These are phyloP conservation scores for Linnemannia zychae DNA, from an alignment of 192 early-diverging fungal genomes.

Conservation along the genomic window DNA sequence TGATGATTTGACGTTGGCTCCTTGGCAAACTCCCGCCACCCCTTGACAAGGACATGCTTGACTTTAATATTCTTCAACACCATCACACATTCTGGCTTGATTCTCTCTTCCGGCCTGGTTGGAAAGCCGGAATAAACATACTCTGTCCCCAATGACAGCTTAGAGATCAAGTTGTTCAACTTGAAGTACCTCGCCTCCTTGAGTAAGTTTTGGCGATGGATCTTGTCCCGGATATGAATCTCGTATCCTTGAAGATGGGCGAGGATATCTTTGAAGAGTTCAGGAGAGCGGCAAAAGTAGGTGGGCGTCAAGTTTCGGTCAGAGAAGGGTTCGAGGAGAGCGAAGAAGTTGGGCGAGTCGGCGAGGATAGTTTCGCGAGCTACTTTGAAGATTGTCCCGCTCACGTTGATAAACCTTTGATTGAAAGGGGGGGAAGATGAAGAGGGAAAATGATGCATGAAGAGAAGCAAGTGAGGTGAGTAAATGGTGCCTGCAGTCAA, in stretches of 20 bases:
- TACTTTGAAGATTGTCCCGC: conserved; percentile 66
- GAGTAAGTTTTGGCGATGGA: conserved; percentile 66
- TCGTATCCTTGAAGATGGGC: conserved; percentile 69
- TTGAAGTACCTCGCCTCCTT: conserved; percentile 67
- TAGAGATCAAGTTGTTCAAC: conserved; percentile 43
- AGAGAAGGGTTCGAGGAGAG: conserved; percentile 38
- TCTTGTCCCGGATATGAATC: conserved; percentile 65
- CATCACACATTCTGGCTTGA: conserved; percentile 51
- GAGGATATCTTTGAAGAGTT: conserved; percentile 68
- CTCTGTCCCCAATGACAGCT: conserved; percentile 43
- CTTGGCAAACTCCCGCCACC: conserved; percentile 35
- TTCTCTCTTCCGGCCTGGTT: conserved; percentile 37
- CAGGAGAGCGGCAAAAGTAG: conserved; percentile 62
- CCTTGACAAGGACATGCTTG: conserved; percentile 47
- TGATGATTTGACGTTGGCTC: neutral
- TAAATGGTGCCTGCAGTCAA: neutral
- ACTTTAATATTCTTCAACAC: conserved; percentile 42
- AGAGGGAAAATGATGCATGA: conserved; percentile 1
- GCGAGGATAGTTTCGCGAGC: conserved; percentile 60
- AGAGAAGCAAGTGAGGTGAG: neutral
- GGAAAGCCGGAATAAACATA: conserved; percentile 44
- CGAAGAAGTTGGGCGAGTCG: conserved; percentile 60
- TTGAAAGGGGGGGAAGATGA: neutral
- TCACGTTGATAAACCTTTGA: conserved; percentile 68
- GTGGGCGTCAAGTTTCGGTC: conserved; percentile 33